Conservation (phyloP, 768 basidiomycete genomes). For the Leccinum aurantiacum region DNA sequence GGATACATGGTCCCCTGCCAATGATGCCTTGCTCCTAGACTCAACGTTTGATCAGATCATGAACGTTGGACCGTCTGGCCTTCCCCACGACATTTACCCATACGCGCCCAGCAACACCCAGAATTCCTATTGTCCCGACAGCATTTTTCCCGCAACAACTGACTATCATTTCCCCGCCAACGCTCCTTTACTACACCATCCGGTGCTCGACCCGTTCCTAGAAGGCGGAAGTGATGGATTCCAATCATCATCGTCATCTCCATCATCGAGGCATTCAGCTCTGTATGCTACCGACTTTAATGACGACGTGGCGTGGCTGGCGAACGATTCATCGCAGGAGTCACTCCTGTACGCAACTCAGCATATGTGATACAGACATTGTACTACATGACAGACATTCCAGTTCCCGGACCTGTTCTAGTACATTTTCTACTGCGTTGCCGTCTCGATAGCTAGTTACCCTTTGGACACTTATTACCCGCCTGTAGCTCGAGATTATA, state of each 20-base stretch:
- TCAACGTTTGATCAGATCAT: conserved; percentile 7
- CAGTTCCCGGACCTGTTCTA: conserved; percentile 10
- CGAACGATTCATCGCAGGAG: conserved; percentile 12
- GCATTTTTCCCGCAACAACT: not conserved
- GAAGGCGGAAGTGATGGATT: conserved; percentile 17
- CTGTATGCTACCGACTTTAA: conserved; percentile 12
- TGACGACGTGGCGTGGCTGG: conserved; percentile 8
- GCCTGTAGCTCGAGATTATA: not conserved
- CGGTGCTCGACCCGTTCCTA: conserved; percentile 16
- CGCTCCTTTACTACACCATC: conserved; percentile 8
- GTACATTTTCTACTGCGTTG: conserved; percentile 1
- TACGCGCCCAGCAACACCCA: conserved; percentile 4
- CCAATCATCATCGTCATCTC: conserved; percentile 24
- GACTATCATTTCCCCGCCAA: conserved; percentile 10
- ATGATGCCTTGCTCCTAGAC: conserved; percentile 1
- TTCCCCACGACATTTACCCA: conserved; percentile 4
- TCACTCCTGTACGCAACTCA: conserved; percentile 12
- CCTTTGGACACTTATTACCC: conserved; percentile 3
- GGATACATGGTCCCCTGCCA: conserved; percentile 1
- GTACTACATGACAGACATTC: not conserved
- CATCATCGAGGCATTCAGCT: conserved; percentile 25
- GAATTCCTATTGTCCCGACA: conserved; percentile 7
- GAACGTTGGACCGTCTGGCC: not conserved
- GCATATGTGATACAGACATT: conserved; percentile 14
- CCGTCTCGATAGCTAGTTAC: conserved; percentile 1